A percentile compares a stretch with the other conserved stretches of the same genome.
Conservation (phyloP, 176 grass and related monocot genomes). For the Oryza nivara region DNA sequence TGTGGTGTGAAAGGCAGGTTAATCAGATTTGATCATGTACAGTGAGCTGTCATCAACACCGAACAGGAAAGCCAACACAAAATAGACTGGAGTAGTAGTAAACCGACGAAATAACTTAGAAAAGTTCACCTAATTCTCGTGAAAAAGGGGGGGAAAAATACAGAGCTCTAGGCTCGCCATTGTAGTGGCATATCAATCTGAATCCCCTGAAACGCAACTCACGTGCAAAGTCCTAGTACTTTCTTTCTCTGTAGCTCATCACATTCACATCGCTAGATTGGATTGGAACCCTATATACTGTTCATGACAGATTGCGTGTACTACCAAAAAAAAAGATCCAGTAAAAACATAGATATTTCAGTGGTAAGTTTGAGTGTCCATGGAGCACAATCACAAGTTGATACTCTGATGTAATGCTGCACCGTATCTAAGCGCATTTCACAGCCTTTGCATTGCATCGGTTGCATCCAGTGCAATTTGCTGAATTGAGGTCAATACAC, state of each 20-base stretch:
- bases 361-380: too few species aligned
- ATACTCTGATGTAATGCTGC: neutral
- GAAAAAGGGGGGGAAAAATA: neutral
- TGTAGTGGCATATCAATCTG: neutral
- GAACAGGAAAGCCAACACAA: neutral
- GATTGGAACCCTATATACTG: too few species aligned
- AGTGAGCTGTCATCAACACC: neutral
- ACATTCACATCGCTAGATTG: neutral
- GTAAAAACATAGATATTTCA: too few species aligned
- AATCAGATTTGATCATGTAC: neutral
- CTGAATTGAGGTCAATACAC: neutral
- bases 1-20: neutral
- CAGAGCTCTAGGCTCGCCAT: too few species aligned
- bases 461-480: too few species aligned
- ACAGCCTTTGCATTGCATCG: neutral
- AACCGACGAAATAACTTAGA: neutral
- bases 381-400: too few species aligned
- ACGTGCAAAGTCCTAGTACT: neutral
- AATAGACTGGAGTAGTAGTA: neutral
- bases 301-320: neutral
- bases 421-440: neutral
- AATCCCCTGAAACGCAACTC: neutral
- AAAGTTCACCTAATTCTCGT: neutral
- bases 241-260: too few species aligned
- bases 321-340: neutral